phyloP scores from a whole-genome alignment of 2,329 filamentous ascomycete species.

The Dendrostoma leiphaemia region DNA sequence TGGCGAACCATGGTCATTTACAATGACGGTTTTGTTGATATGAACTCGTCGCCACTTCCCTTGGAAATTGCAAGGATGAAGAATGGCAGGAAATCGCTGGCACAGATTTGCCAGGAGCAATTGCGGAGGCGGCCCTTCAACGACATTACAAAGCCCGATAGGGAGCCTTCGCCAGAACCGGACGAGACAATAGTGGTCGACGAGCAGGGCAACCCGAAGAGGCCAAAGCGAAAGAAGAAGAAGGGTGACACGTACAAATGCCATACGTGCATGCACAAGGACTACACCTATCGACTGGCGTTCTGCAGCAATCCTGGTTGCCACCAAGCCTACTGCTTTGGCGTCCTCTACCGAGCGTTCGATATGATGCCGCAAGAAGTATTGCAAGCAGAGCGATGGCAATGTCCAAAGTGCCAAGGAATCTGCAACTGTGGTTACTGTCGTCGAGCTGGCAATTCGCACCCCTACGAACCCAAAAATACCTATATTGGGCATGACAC shows the following conservation, averaged over 20 bases:
- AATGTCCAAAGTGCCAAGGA: constrained; percentile 80
- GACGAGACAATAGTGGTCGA: constrained; percentile 59
- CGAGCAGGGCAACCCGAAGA: constrained; percentile 62
- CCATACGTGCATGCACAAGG: constrained; percentile 79
- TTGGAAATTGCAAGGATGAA: constrained; percentile 68
- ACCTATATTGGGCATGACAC: constrained; percentile 91
- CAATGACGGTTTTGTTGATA: constrained; percentile 66
- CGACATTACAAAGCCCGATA: constrained; percentile 67
- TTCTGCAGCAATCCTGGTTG: constrained; percentile 72
- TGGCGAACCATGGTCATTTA: constrained; percentile 80
- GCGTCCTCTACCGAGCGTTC: constrained; percentile 87
- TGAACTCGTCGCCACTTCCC: constrained; percentile 64
- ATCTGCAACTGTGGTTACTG: constrained; percentile 88
- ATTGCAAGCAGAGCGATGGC: constrained; percentile 80
- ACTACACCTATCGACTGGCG: constrained; percentile 82
- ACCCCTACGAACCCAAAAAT: constrained; percentile 81
- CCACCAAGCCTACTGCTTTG: constrained; percentile 81
- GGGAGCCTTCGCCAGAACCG: constrained; percentile 45
- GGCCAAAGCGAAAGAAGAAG: constrained; percentile 53
- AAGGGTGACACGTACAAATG: constrained; percentile 60
- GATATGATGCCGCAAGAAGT: constrained; percentile 82
- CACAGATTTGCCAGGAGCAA: constrained; percentile 92
- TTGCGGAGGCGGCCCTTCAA: constrained; percentile 76
- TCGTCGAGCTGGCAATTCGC: constrained; percentile 62
- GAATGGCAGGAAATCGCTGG: constrained; percentile 73